Base-by-base conservation (phyloP, 805 yeast genomes). In the Cyberlindnera americana region DNA sequence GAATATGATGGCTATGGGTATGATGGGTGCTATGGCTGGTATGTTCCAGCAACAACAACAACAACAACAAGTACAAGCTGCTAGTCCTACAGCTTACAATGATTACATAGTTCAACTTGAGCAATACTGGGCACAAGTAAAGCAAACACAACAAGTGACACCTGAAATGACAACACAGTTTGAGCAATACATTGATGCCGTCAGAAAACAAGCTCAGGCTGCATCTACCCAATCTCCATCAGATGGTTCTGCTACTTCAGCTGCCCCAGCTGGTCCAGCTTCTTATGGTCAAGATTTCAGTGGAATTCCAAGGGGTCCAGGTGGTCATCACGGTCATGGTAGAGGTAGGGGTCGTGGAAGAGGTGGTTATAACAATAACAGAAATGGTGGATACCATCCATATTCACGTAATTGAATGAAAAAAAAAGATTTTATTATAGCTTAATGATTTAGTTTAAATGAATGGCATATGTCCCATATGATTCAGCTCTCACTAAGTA, bases 61-160 rank as follows among this genome's bases (percentile, higher is more conserved):
- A 43, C 35, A 29, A 33, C 33, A 36, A 29, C 35, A 39, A 19
- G 22, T 26, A 33, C 38, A 33, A 33, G 52, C 56, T 33, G 15
- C 33, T 17, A 40, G 52, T 10, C 69, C 81, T 10, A 83, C 77
- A 49, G 75, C 75, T 66, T 72, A 77, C 73, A 77, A 71, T 37
- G 83, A 77, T 44, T 80, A 80, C 54, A 75, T 79, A 70, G 77
- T 74, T 56, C 70, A 75, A 56, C 72, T 77, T 76, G 78, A 74
- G 55, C 76, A 72, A 49, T 75, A 75, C 47, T 80, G 84, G 83
- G 72, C 71, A 1, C 45, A 41, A 30, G 36, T 38, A 26, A 16
- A 37, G 21, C 48, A 45, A 29, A 35, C 40, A 8, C 41, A 37
- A 19, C 45, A 45, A 19, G 44, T 39, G 16, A 29, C 41, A 16